A percentile compares a stretch with the other conserved stretches of the same genome.
These are phyloP conservation scores for Amphicarpaea edgeworthii DNA, from an alignment of 306 rosid species.

Conservation along the genomic window DNA sequence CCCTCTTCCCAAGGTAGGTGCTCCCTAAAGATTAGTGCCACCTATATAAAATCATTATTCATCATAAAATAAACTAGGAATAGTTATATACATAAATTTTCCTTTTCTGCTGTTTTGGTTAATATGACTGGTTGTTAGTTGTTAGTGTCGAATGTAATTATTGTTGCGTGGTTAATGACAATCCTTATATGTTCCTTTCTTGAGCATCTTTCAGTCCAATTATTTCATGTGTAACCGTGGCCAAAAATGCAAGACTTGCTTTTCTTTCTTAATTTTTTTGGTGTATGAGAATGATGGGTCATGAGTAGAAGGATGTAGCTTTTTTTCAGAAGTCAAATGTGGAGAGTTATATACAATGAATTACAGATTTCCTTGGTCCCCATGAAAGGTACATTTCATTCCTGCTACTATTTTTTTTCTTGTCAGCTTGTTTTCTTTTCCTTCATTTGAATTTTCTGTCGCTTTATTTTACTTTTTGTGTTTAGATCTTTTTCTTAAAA, in stretches of 20 bases:
- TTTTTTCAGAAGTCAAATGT: conserved; percentile 34
- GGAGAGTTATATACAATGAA: conserved; percentile 35
- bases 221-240: background rate
- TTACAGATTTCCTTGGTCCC: conserved; percentile 9
- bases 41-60: background rate
- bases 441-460: conserved; percentile 7
- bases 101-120: conserved; percentile 1
- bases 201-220: background rate
- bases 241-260: conserved; percentile 5
- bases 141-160: background rate
- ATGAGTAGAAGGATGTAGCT: background rate
- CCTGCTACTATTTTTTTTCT: conserved; percentile 11
- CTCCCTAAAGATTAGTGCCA: background rate
- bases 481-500: background rate
- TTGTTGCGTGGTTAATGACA: background rate
- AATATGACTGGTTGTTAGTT: background rate
- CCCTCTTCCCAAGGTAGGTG: background rate
- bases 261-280: conserved; percentile 32
- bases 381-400: conserved; percentile 32
- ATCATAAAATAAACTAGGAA: background rate
- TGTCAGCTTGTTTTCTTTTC: conserved; percentile 23
- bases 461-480: background rate
- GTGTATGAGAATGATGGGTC: background rate
- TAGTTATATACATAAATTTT: background rate
- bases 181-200: background rate